Evolutionary conservation across 2,329 filamentous ascomycete genomes (phyloP), one percentile per base, ranked within the genome.

Genomic region (Sarocladium strictum): DNA sequence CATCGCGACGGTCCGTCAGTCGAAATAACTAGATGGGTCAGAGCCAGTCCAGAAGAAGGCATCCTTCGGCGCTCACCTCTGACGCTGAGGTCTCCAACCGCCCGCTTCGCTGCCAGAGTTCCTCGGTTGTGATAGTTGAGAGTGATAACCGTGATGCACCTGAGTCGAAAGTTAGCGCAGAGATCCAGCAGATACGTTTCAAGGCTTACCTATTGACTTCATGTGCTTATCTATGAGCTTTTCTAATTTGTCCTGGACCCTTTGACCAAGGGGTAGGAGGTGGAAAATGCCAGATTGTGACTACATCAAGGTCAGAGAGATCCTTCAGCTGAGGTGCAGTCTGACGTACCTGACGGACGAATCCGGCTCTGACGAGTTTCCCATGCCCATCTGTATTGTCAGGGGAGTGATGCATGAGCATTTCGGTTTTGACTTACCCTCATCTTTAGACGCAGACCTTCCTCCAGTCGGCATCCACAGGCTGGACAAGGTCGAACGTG

Each of bases 281-380:
- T 99, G 94, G 63, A 97, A 99, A 33, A 97, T 84, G 26, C 94
- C 94, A 7, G 92, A 84, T 66, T 96, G 88, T 19, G 90, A 86
- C 84, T 91, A 21, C 11, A n/a, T 15, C 17, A 61, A 9, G 6
- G 15, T 24, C 3, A 56, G 11, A 52, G 53, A 58, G 50, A 56
- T 45, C 24, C 21, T 55, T 23, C 57, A 27, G 17, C 12, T 23
- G 19, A 15, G 29, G 2, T 1, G 14, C 19, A 35, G 41, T 2
- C 9, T n/a, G 10, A 37, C 27, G 9, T 51, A 87, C 85, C 75
- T 90, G 86, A 57, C 87, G 84, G 45, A 92, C 68, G 63, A 87
- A 92, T 1, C 89, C 89, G 52, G 84, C 87, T 55, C 85, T 79
- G 38, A 89, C 69, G 56, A 92, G 77, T 61, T 87, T 83, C 24